These are phyloP conservation scores for Rhododendron mucronatum DNA, from an alignment of 148 eudicot genomes.

Conservation along the genomic window DNA sequence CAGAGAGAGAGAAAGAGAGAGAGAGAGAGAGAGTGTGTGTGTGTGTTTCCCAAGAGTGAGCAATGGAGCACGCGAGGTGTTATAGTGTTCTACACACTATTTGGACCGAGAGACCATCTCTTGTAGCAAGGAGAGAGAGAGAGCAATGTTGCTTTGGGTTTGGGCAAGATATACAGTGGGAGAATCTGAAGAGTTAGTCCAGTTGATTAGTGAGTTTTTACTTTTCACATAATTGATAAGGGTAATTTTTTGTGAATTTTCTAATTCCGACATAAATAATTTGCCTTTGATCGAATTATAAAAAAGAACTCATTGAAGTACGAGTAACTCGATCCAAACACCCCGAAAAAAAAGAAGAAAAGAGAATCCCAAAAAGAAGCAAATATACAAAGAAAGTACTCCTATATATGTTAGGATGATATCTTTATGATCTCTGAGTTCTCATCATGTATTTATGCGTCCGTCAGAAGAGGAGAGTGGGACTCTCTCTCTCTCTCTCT, in stretches of 20 bases:
- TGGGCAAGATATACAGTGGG: neutral
- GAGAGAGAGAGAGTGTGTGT: neutral
- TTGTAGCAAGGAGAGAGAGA: neutral
- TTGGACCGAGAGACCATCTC: conserved; percentile 16
- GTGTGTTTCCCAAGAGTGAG: conserved; percentile 14
- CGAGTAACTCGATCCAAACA: neutral
- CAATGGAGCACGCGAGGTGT: conserved; percentile 11
- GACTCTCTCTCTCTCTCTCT: neutral
- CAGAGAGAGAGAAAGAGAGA: neutral
- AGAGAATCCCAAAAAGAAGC: conserved; percentile 6
- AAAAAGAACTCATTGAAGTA: neutral
- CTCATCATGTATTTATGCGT: neutral
- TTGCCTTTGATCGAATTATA: too few relatives aligned
- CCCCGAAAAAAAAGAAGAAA: too few relatives aligned
- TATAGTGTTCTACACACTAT: conserved; percentile 16
- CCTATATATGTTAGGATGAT: conserved; percentile 5
- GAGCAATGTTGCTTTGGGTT: neutral
- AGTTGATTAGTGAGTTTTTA: too few relatives aligned
- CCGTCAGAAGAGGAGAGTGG: neutral
- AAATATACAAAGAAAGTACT: conserved; percentile 9
- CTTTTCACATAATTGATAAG: too few relatives aligned
- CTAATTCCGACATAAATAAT: too few relatives aligned
- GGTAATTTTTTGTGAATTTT: too few relatives aligned
- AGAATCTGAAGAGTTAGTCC: too few relatives aligned
- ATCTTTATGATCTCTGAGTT: conserved; percentile 10